A percentile compares a stretch with the other conserved stretches of the same genome.
Conservation (phyloP, 805 yeast species). For the Metahyphopichia silvanorum region DNA sequence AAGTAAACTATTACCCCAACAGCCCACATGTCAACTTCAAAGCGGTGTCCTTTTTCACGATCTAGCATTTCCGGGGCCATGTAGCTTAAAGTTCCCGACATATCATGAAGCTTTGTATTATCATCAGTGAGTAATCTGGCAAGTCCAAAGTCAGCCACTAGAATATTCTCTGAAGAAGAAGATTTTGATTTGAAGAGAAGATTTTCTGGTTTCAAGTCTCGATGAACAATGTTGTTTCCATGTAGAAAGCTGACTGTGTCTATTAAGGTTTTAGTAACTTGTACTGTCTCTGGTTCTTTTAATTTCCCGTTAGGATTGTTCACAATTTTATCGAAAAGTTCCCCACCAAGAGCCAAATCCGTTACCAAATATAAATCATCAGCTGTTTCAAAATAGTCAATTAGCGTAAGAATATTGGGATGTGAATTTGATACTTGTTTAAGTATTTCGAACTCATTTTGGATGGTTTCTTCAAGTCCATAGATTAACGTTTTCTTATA, state of each 20-base stretch:
- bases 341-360: slow-evolving; percentile 67
- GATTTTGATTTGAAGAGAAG: slow-evolving; percentile 44
- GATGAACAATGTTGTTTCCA: slow-evolving; percentile 56
- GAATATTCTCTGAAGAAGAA: slow-evolving; percentile 34
- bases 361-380: slow-evolving; percentile 56
- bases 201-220: slow-evolving; percentile 74
- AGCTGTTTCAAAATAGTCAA: slow-evolving; percentile 69
- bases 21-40: slow-evolving; percentile 72
- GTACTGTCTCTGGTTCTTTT: slow-evolving; percentile 45
- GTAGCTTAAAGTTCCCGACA: slow-evolving; percentile 71
- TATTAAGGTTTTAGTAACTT: slow-evolving; percentile 47
- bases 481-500: slow-evolving; percentile 48
- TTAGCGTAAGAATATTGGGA: slow-evolving; percentile 54
- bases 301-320: slow-evolving; percentile 36
- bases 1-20: slow-evolving; percentile 70
- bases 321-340: slow-evolving; percentile 59
- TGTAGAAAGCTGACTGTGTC: slow-evolving; percentile 60
- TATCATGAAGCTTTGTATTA: slow-evolving; percentile 38
- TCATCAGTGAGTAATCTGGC: slow-evolving; percentile 44
- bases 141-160: slow-evolving; percentile 64
- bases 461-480: slow-evolving; percentile 51
- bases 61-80: slow-evolving; percentile 69
- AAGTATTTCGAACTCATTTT: slow-evolving; percentile 59
- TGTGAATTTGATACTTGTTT: slow-evolving; percentile 49
- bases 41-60: slow-evolving; percentile 50